Evolutionary conservation across 1,284 basidiomycete species (phyloP).

Genomic region (Grifola frondosa): DNA sequence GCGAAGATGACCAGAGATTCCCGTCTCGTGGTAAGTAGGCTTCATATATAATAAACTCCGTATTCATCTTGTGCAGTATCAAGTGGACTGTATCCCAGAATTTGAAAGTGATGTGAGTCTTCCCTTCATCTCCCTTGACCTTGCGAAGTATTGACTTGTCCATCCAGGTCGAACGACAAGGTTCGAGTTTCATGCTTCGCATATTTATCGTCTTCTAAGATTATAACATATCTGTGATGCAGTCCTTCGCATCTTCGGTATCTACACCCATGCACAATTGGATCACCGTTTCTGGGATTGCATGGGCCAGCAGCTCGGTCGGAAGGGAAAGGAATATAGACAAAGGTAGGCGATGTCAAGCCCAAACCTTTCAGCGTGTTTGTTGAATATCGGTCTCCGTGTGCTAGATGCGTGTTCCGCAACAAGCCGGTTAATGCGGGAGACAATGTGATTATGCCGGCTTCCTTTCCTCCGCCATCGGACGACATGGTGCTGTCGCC

Average conservation of each 20-base stretch:
- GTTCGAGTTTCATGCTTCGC: conserved; percentile 30
- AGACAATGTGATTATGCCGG: conserved; percentile 42
- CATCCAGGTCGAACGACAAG: conserved; percentile 52
- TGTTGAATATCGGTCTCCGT: not conserved
- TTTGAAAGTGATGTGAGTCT: conserved; percentile 46
- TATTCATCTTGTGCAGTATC: conserved; percentile 45
- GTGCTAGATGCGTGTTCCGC: conserved; percentile 44
- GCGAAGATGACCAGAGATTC: conserved; percentile 66
- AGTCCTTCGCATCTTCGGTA: conserved; percentile 63
- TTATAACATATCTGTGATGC: not conserved
- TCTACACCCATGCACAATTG: conserved; percentile 62
- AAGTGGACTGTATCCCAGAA: conserved; percentile 58
- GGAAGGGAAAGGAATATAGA: conserved; percentile 55
- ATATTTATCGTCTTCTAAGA: too few relatives aligned
- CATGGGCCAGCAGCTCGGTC: conserved; percentile 49
- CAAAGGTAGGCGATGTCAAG: conserved; percentile 34
- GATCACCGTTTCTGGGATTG: conserved; percentile 57
- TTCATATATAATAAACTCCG: not conserved
- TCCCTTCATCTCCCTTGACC: not conserved
- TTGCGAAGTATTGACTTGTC: not conserved
- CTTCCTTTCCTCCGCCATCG: conserved; percentile 26
- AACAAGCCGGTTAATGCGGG: conserved; percentile 35
- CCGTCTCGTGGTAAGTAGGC: conserved; percentile 53
- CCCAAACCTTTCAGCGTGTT: conserved; percentile 1
- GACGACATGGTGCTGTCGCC: conserved; percentile 11